These are phyloP conservation scores for Theileria annulata DNA, from an alignment of 169 alveolate genomes.

Conservation along the genomic window DNA sequence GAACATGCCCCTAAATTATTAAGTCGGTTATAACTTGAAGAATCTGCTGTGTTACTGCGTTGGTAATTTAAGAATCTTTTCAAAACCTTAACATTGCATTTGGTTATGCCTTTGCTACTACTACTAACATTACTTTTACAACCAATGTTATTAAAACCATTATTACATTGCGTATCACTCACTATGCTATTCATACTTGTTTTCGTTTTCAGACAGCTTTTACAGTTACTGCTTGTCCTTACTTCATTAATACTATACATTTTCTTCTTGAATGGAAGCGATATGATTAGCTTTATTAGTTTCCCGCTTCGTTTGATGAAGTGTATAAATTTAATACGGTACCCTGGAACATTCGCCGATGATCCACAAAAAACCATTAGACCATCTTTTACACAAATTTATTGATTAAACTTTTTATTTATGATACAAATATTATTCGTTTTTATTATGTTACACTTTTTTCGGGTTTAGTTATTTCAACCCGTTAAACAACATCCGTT, in stretches of 20 bases:
- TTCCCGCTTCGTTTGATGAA: conserved; percentile 1
- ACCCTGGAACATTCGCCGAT: not conserved
- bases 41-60: not conserved
- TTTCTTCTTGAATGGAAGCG: not conserved
- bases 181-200: not conserved
- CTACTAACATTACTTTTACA: not conserved
- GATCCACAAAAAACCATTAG: not conserved
- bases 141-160: not conserved
- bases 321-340: conserved; percentile 1
- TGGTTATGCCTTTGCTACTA: not conserved
- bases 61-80: not conserved
- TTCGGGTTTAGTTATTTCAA: not conserved
- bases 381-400: not conserved
- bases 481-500: not conserved
- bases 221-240: not conserved
- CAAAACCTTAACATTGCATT: not conserved
- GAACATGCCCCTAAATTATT: not conserved
- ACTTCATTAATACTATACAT: not conserved
- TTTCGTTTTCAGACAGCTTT: not conserved
- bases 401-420: no score
- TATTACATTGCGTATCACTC: not conserved
- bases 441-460: not conserved
- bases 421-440: not conserved
- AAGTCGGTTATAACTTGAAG: not conserved
- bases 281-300: not conserved